Evolutionary conservation across 495 filamentous ascomycete species (phyloP), one percentile per base, ranked within the genome.

Genomic region (Neohortaea acidophila): DNA sequence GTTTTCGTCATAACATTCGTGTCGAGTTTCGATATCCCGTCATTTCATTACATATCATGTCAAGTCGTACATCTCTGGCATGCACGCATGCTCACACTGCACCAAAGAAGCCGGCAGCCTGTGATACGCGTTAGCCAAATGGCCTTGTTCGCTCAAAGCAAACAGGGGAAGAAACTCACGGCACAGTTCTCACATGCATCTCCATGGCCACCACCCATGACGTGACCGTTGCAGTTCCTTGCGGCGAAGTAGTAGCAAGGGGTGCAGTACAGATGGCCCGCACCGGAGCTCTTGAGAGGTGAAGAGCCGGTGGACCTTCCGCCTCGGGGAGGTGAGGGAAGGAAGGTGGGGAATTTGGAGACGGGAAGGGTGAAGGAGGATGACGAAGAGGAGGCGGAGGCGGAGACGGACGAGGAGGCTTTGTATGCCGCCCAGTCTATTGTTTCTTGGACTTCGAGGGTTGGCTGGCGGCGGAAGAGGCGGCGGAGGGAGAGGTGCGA

Each of bases 211-310:
- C 32, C 32, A 6, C 32, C 32, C 8, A 34, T 10, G 4, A 34
- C 32, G 21, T 34, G 21, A 7, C 32, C 32, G 7, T 34, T 34
- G 32, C 32, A 34, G 15, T 34, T 34, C 32, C 32, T 15, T 4
- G 32, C 32, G 32, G 19, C 17, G 17, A 34, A 34, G 32, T 34
- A 34, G 32, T 34, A 34, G 28, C 28, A 13, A 34, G 17, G 21
- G 8, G n/a, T 27, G 24, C 24, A 31, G 12, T 31, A 6, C n/a
- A 11, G 12, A 31, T 15, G 6, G 28, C 28, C 17, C 17, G 17
- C 28, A 31, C 28, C 12, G 17, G 17, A 34, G 13, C 32, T 34
- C 32, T 15, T 34, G 17, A 6, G 19, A n/a, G n/a, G n/a, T n/a
- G n/a, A n/a, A n/a, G n/a, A n/a, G n/a, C n/a, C n/a, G n/a, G n/a